phyloP scores from a whole-genome alignment of 441 rosid genomes.

The Gossypium armourianum region DNA sequence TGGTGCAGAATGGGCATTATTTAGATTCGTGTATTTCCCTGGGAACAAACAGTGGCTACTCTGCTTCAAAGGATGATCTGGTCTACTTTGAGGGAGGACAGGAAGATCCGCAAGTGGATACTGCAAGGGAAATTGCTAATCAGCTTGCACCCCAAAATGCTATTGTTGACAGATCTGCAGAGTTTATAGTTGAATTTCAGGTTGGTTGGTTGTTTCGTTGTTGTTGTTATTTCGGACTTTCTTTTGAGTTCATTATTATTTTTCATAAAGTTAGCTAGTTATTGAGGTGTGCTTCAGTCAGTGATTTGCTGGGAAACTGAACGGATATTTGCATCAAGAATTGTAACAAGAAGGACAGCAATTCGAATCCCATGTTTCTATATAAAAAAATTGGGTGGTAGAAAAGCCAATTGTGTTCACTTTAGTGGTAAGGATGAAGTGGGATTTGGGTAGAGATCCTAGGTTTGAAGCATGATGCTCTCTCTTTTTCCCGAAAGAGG shows the following conservation, averaged over 20 bases:
- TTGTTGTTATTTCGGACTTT: not conserved
- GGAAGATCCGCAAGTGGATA: constrained; percentile 27
- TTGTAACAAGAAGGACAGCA: not conserved
- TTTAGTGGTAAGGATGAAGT: not conserved
- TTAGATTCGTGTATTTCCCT: constrained; percentile 81
- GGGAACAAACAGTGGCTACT: constrained; percentile 74
- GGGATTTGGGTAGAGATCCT: not conserved
- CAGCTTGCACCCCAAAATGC: constrained; percentile 33
- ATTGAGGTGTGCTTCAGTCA: not conserved
- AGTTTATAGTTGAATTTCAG: constrained; percentile 75
- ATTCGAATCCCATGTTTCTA: not conserved
- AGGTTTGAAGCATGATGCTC: not conserved
- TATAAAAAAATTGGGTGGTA: not conserved
- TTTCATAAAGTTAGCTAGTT: not conserved
- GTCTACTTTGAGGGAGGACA: constrained; percentile 49
- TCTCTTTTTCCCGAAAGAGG: not conserved
- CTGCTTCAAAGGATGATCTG: constrained; percentile 54
- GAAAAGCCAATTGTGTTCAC: not conserved
- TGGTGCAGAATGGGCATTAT: constrained; percentile 62
- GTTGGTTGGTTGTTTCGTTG: constrained; percentile 22
- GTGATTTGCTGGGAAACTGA: not conserved
- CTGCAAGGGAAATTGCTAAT: constrained; percentile 30
- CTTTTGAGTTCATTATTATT: not conserved
- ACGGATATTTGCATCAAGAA: not conserved
- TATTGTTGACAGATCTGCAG: constrained; percentile 39